A percentile compares a stretch with the other conserved stretches of the same genome.
Evolutionary conservation across 2,329 filamentous ascomycete genomes (phyloP).

Genomic region (Colletotrichum eremochloae): DNA sequence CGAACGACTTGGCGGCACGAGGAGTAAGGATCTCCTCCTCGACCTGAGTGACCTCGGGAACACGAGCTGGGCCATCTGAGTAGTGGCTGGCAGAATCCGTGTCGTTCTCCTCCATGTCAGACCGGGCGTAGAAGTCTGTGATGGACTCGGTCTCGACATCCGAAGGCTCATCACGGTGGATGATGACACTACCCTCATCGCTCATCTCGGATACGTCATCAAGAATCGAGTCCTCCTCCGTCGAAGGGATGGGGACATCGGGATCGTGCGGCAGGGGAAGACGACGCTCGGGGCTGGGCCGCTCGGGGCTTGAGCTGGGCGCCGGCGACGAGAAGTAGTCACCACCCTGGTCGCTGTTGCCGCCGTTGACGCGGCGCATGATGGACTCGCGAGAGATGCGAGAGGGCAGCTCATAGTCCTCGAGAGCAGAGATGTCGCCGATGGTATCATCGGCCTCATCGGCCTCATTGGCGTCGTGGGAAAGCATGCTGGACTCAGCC

Average conservation of each 20-base stretch:
- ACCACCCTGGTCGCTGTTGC: conserved; percentile 65
- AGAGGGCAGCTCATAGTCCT: conserved; percentile 76
- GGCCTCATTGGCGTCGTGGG: conserved; percentile 58
- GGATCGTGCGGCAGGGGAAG: conserved; percentile 78
- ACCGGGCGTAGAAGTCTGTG: conserved; percentile 73
- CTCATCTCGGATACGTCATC: conserved; percentile 52
- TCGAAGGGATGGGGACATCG: conserved; percentile 89
- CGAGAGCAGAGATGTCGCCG: conserved; percentile 70
- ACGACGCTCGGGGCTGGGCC: conserved; percentile 56
- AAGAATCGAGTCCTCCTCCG: conserved; percentile 80
- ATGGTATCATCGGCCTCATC: conserved; percentile 71
- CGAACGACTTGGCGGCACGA: conserved; percentile 53
- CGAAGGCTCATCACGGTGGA: conserved; percentile 76
- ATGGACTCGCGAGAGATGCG: conserved; percentile 96
- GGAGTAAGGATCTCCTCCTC: conserved; percentile 66
- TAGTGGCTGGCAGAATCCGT: conserved; percentile 70
- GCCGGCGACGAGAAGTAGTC: conserved; percentile 74
- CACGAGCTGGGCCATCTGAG: conserved; percentile 54
- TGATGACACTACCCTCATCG: conserved; percentile 71
- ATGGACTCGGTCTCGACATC: conserved; percentile 76
- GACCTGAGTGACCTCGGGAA: conserved; percentile 33
- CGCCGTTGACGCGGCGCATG: conserved; percentile 84
- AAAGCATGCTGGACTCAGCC: conserved; percentile 44
- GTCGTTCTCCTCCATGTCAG: conserved; percentile 63
- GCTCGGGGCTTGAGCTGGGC: conserved; percentile 70